Evolutionary conservation across 2,329 filamentous ascomycete species (phyloP).

Genomic region (Dactylellina cionopaga): DNA sequence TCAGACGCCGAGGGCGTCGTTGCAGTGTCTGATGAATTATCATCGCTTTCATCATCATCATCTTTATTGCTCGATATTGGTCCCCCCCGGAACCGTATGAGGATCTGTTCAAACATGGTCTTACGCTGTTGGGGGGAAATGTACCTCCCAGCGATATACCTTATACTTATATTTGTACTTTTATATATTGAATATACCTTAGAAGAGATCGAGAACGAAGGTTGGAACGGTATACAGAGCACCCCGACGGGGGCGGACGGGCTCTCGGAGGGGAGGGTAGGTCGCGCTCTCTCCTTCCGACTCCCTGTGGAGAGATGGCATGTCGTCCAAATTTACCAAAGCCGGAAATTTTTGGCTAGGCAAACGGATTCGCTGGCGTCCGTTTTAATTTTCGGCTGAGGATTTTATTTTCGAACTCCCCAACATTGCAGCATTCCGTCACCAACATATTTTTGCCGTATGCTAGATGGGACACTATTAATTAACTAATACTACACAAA

Average conservation of each 20-base stretch:
- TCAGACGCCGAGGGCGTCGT: constrained; percentile 40
- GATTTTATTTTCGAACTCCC: constrained; percentile 13
- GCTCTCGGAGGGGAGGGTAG: constrained; percentile 32
- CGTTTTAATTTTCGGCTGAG: constrained; percentile 11
- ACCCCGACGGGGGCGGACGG: constrained; percentile 39
- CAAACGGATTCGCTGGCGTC: constrained; percentile 45
- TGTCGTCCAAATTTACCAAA: constrained; percentile 53
- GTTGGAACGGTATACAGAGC: constrained; percentile 33
- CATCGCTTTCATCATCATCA: constrained; percentile 48
- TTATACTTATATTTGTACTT: too few species aligned
- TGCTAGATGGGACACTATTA: background rate
- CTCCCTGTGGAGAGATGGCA: constrained; percentile 52
- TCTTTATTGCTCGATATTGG: constrained; percentile 43
- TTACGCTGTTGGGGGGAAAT: background rate
- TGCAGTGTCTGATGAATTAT: constrained; percentile 44
- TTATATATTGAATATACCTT: background rate
- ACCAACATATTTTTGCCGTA: constrained; percentile 12
- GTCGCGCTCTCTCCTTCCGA: constrained; percentile 49
- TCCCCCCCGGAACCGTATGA: constrained; percentile 50
- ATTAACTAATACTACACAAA: background rate
- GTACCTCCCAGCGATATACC: constrained; percentile 1
- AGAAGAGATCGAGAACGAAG: constrained; percentile 5
- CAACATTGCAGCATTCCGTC: constrained; percentile 15
- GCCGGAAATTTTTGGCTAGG: constrained; percentile 50
- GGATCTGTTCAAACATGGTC: constrained; percentile 51